Evolutionary conservation across 2,329 filamentous ascomycete species (phyloP), one percentile per base, ranked within the genome.

Genomic region (Leptographium galeiforme): DNA sequence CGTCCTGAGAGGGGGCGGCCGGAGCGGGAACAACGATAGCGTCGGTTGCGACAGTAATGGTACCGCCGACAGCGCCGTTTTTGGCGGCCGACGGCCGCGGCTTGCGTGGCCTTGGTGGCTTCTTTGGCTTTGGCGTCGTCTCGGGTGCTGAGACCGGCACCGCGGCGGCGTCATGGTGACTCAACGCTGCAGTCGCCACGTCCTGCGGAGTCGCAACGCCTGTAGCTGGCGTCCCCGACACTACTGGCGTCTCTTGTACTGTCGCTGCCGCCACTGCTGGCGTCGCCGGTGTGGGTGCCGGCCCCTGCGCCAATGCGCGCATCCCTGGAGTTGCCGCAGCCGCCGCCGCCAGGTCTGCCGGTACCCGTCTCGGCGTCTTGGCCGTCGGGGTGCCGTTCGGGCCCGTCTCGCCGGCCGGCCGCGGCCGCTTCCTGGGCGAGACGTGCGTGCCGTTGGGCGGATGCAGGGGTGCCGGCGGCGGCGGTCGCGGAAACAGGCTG

Each of bases 401-500:
- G 10, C 38, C 48, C 1, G 47, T 16, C 6, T 46, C 53, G 38
- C 19, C 54, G 6, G 50, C 43, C 3, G 39, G 41, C 18, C 40
- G 47, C 36, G 18, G 51, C 3, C 55, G 56, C 53, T 59, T 58
- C 11, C 51, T 46, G 4, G 48, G 25, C 32, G 48, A 50, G 10
- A 18, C 39, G 10, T 48, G 44, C 8, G 41, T 19, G 2, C 40
- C 11, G 6, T 2, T 43, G 10, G 45, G 6, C 6, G 38, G 13
- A 7, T 8, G n/a, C 18, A 57, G 30, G 3, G 56, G 55, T 0
- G 55, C 34, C 6, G 57, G 56, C 6, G 74, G 72, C 12, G 70
- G 67, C 14, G 71, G 67, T 6, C 74, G 77, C 33, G 69, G 68
- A 52, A 76, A 72, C 40, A 70, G 64, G 6, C 73, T 69, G 11